These are phyloP conservation scores for Nakazawaea ernobii DNA, from an alignment of 805 yeast species.

Conservation along the genomic window DNA sequence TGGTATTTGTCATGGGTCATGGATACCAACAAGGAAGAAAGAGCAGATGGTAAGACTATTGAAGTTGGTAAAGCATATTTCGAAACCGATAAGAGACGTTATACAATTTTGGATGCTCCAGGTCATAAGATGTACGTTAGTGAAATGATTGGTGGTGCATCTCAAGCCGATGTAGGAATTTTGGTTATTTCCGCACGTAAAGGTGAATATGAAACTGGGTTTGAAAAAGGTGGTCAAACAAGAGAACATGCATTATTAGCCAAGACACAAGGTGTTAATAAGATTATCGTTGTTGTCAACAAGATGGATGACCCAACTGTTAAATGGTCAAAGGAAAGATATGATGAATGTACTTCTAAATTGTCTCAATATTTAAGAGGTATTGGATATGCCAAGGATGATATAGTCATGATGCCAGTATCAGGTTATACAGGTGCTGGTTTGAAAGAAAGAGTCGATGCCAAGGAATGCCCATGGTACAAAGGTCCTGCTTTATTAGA, in stretches of 20 bases:
- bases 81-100: slow-evolving; percentile 96
- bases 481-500: slow-evolving; percentile 88
- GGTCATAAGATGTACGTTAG: slow-evolving; percentile 99
- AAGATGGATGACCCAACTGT: slow-evolving; percentile 99
- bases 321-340: slow-evolving; percentile 91
- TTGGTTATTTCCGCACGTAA: slow-evolving; percentile 96
- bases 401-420: slow-evolving; percentile 91
- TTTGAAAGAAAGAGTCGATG: slow-evolving; percentile 75
- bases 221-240: slow-evolving; percentile 98
- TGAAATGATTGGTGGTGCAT: slow-evolving; percentile 99
- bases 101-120: slow-evolving; percentile 97
- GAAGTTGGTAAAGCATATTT: slow-evolving; percentile 98
- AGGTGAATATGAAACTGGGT: slow-evolving; percentile 99
- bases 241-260: slow-evolving; percentile 97
- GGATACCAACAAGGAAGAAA: slow-evolving; percentile 99
- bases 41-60: slow-evolving; percentile 98
- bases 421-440: slow-evolving; percentile 98
- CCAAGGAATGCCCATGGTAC: slow-evolving; percentile 86
- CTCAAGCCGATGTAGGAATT: slow-evolving; percentile 98
- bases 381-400: slow-evolving; percentile 86
- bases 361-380: slow-evolving; percentile 74
- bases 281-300: slow-evolving; percentile 87
- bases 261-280: slow-evolving; percentile 97
- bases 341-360: slow-evolving; percentile 89
- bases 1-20: slow-evolving; percentile 99